Evolutionary conservation across 345 rosid genomes (phyloP), one percentile per base, ranked within the genome.

Genomic region (Salix arbutifolia): DNA sequence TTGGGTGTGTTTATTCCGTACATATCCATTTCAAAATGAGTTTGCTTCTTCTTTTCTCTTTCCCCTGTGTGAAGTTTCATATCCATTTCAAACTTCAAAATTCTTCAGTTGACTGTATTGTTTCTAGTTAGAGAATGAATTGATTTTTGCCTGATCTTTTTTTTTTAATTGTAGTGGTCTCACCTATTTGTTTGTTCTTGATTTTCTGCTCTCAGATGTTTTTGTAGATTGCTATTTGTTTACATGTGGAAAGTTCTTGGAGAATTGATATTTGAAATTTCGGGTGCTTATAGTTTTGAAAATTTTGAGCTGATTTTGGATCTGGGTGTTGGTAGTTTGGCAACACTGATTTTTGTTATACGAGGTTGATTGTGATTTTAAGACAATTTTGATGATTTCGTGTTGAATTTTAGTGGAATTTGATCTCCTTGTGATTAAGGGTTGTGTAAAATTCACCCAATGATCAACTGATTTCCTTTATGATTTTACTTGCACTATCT

Each of bases 1-100:
- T 26, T 26, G 28, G 28, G 28, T 26, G 28, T 26, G 1, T 26
- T 26, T n/a, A n/a, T n/a, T n/a, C n/a, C n/a, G n/a, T n/a, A n/a
- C n/a, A n/a, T n/a, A n/a, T n/a, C n/a, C n/a, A n/a, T n/a, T n/a
- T n/a, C n/a, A n/a, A n/a, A n/a, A n/a, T n/a, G n/a, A n/a, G n/a
- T n/a, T n/a, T n/a, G n/a, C n/a, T n/a, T n/a, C n/a, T n/a, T n/a
- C n/a, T n/a, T n/a, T n/a, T n/a, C n/a, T n/a, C n/a, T n/a, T n/a
- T 95, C 80, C 99, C 98, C n/a, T 91, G 94, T 77, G 96, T 95
- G 72, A 91, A 95, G 94, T 98, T 95, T 31, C 42, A 37, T 56
- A 85, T 52, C 30, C 17, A 40, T 60, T 60, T 14, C 30, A 33
- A 33, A 8, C 50, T 28, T 61, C 5, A 40, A 14, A 69, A 11